These are phyloP conservation scores for Nicotiana tabacum DNA, from an alignment of 257 asterid genomes.

Conservation along the genomic window DNA sequence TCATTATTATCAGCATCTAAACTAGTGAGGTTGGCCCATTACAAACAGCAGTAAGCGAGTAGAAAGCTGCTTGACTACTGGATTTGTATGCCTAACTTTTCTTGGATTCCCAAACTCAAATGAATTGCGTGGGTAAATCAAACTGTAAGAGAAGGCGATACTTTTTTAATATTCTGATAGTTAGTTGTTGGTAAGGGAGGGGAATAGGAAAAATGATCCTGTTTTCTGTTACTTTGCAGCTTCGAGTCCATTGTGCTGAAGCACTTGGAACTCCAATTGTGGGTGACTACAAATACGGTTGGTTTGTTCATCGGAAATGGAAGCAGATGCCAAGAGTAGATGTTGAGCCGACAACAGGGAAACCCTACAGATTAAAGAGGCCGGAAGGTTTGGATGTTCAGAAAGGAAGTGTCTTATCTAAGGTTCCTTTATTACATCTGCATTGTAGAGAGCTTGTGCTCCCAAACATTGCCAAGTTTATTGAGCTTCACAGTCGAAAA, in stretches of 20 bases:
- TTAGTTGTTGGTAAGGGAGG: background rate
- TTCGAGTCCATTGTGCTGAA: slow-evolving; percentile 93
- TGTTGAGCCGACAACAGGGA: slow-evolving; percentile 62
- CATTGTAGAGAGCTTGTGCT: slow-evolving; percentile 85
- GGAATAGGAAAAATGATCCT: background rate
- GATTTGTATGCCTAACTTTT: background rate
- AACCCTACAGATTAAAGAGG: slow-evolving; percentile 63
- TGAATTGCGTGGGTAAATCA: background rate
- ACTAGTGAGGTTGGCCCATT: background rate
- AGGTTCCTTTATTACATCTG: slow-evolving; percentile 82
- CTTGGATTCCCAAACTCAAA: background rate
- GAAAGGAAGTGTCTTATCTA: slow-evolving; percentile 85
- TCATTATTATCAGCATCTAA: background rate
- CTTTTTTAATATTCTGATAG: background rate
- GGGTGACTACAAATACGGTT: slow-evolving; percentile 88
- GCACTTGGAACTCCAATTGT: slow-evolving; percentile 96
- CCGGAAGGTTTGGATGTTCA: slow-evolving; percentile 90
- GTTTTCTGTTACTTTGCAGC: slow-evolving; percentile 33
- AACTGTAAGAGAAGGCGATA: background rate
- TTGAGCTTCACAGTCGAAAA: slow-evolving; percentile 34
- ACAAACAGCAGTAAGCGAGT: background rate
- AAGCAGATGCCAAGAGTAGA: slow-evolving; percentile 91
- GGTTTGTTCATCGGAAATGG: slow-evolving; percentile 84
- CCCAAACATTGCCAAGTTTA: slow-evolving; percentile 73
- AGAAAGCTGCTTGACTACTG: background rate